Evolutionary conservation across 768 basidiomycete species (phyloP), one percentile per base, ranked within the genome.

Genomic region (Suillus placidus): DNA sequence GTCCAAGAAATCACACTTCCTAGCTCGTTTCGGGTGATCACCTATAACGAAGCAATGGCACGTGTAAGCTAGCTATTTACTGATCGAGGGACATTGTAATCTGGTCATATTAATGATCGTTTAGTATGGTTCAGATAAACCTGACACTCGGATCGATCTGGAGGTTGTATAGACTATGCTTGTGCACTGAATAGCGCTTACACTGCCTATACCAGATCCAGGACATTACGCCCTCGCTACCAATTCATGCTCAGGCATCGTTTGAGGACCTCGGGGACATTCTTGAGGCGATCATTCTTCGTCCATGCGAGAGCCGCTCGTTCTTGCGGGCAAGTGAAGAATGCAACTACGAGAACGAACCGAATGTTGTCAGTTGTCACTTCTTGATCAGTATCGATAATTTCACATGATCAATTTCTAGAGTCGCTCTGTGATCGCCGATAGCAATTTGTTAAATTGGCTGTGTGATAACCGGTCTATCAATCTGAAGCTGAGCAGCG

Each of bases 111-210:
- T 73, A 64, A 71, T 67, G 38, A 18, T n/a, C 57, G 63, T 71
- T 70, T 67, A 95, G 91, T 97, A 89, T 82, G 95, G 95, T 16
- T 93, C 93, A 64, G 95, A 97, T 78, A 97, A 97, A 80, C 96
- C 96, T 54, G 96, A 98, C 78, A 89, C 89, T 62, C 87, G 95
- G 63, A 95, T 94, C 79, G 86, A 86, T 63, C 84, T 96, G 69
- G 89, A 96, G 88, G 95, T 95, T 72, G 78, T 78, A n/a, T 60
- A 42, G 14, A 20, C 47, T 52, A 38, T 26, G 40, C 34, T 61
- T 42, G 26, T 30, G 55, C 61, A 32, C 65, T 60, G 61, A 45
- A 38, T 63, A 60, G 52, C 61, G 34, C 3, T 47, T 47, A 35
- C 58, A 60, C 69, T 70, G 54, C 70, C 62, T 62, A 56, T 49